Percentiles rank a stretch among this genome's conserved stretches.
phyloP scores from a whole-genome alignment of 208 protist species.

The Borovskyia barvae region DNA sequence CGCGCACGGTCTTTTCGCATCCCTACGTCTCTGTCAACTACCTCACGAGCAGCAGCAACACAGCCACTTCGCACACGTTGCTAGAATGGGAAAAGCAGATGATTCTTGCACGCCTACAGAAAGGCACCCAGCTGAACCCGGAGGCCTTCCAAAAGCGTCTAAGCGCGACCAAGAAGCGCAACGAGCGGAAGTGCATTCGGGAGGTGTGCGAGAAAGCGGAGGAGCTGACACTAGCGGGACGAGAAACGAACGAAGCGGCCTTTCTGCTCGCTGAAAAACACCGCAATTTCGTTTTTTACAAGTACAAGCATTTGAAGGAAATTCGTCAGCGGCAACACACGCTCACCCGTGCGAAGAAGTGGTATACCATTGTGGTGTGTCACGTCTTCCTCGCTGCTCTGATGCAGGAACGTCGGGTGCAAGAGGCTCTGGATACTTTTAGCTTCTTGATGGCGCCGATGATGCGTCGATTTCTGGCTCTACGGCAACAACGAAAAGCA shows the following conservation, averaged over 20 bases:
- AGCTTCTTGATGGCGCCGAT: conserved; percentile 64
- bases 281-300: conserved; percentile 54
- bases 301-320: conserved; percentile 56
- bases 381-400: conserved; percentile 86
- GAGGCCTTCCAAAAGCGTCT: conserved; percentile 63
- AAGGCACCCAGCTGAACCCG: conserved; percentile 28
- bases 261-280: conserved; percentile 37
- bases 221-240: conserved; percentile 13
- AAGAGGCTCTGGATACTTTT: conserved; percentile 75
- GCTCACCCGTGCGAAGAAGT: conserved; percentile 47
- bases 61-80: conserved; percentile 21
- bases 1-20: conserved; percentile 11
- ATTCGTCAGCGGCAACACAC: conserved; percentile 53
- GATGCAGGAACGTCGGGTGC: conserved; percentile 70
- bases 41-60: conserved; percentile 6
- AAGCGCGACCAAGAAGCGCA: conserved; percentile 27
- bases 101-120: conserved; percentile 50
- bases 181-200: conserved; percentile 39
- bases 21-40: conserved; percentile 33
- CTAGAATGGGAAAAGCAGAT: conserved; percentile 64
- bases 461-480: conserved; percentile 45
- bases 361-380: conserved; percentile 75
- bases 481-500: conserved; percentile 35
- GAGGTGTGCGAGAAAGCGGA: conserved; percentile 29
- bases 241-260: neutral